Percentiles rank a stretch among this genome's conserved stretches.
Conservation (phyloP, 495 filamentous ascomycete genomes). For the Aspergillus leporis region DNA sequence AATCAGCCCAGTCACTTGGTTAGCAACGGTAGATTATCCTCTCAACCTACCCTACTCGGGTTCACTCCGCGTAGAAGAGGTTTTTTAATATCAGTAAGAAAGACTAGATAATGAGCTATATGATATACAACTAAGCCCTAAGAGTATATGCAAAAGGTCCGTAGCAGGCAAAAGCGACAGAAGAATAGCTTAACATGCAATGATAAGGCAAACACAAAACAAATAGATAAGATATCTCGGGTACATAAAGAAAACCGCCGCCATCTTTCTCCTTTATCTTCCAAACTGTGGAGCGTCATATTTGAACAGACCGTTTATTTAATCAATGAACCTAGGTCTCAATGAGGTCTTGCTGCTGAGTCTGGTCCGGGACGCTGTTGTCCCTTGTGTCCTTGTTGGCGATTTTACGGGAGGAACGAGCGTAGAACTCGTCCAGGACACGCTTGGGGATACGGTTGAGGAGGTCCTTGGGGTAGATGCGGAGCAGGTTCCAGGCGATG, state of each 20-base stretch:
- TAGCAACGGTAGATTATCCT: background rate
- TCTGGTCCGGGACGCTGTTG: constrained; percentile 56
- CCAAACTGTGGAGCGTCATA: no score
- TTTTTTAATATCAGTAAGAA: constrained; percentile 1
- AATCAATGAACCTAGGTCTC: constrained; percentile 40
- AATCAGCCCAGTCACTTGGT: no score
- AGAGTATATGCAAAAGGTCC: constrained; percentile 25
- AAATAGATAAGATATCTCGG: constrained; percentile 9
- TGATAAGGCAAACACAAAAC: background rate
- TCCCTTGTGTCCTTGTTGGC: constrained; percentile 71
- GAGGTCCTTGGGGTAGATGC: constrained; percentile 95
- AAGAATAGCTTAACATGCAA: constrained; percentile 4
- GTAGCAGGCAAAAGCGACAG: background rate
- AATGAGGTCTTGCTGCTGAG: constrained; percentile 61
- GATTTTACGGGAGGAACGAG: constrained; percentile 59
- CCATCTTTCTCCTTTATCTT: background rate
- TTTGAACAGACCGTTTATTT: background rate
- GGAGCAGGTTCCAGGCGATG: constrained; percentile 90
- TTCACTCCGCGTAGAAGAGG: no score
- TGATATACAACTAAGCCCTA: constrained; percentile 17
- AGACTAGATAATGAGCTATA: constrained; percentile 7
- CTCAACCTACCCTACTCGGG: background rate
- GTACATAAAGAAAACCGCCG: background rate
- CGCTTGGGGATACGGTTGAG: constrained; percentile 97
- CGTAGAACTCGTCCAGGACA: constrained; percentile 89